Percentiles rank a stretch among this genome's conserved stretches.
Conservation (phyloP, 2,329 filamentous ascomycete species). For the Falciphora oryzae region DNA sequence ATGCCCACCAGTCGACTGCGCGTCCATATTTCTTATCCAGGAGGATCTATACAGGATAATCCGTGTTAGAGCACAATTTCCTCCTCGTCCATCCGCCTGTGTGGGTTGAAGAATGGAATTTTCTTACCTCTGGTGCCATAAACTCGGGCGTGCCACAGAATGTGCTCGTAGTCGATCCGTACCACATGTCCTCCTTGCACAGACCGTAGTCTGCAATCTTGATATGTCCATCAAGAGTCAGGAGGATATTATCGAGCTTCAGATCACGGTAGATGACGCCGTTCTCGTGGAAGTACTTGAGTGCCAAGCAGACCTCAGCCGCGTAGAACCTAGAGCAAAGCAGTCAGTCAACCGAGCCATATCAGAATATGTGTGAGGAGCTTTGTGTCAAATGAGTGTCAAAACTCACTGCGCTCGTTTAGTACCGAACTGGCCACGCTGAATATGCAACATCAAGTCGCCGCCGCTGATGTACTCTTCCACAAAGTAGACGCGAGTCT, state of each 20-base stretch:
- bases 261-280: conserved; percentile 98
- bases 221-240: conserved; percentile 94
- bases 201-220: conserved; percentile 98
- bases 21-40: conserved; percentile 98
- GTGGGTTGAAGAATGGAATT: not conserved
- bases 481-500: conserved; percentile 97
- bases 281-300: conserved; percentile 99
- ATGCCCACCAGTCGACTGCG: conserved; percentile 99
- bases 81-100: not conserved
- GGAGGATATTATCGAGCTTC: conserved; percentile 86
- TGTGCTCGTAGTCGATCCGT: conserved; percentile 90
- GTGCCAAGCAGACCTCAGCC: conserved; percentile 89
- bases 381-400: not conserved
- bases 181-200: conserved; percentile 99
- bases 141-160: conserved; percentile 99
- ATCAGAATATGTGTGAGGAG: not conserved
- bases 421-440: conserved; percentile 89
- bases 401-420: conserved; percentile 84
- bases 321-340: conserved; percentile 73
- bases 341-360: conserved; percentile 11
- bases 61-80: not conserved
- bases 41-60: conserved; percentile 60
- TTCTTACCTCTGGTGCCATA: conserved; percentile 88
- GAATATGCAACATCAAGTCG: conserved; percentile 98
- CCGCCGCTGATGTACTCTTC: conserved; percentile 99